phyloP scores from a whole-genome alignment of 2,329 filamentous ascomycete species.

The Emmonsiellopsis sp. region DNA sequence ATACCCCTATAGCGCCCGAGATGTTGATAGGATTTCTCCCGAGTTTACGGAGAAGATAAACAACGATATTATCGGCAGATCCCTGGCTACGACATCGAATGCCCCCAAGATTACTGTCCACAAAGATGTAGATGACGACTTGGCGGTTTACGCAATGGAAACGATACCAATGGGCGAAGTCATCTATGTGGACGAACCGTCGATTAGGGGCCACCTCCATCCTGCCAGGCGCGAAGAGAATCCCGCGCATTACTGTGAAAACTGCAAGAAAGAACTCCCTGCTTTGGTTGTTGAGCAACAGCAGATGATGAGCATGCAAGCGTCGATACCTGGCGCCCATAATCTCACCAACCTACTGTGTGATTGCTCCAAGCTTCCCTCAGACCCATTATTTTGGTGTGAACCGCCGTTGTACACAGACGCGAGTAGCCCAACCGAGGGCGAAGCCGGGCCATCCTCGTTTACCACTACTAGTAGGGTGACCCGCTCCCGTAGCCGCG shows the following conservation, averaged over 20 bases:
- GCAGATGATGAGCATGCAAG: not conserved
- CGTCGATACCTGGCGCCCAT: not conserved
- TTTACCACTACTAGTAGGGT: not conserved
- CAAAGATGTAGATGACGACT: not conserved
- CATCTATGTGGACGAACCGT: slow-evolving; percentile 26
- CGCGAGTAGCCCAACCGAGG: not conserved
- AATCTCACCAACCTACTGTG: not conserved
- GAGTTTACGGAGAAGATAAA: slow-evolving; percentile 16
- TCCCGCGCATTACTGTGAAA: slow-evolving; percentile 17
- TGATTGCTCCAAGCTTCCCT: not conserved
- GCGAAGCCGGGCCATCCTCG: not conserved
- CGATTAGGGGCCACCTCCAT: slow-evolving; percentile 24
- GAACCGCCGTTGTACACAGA: not conserved
- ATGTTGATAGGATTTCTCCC: slow-evolving; percentile 13
- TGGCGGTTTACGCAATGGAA: slow-evolving; percentile 21
- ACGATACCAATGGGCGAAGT: slow-evolving; percentile 17
- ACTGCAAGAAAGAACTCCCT: slow-evolving; percentile 15
- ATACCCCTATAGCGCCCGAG: slow-evolving; percentile 21
- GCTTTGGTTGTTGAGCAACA: not conserved
- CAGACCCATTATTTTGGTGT: slow-evolving; percentile 6
- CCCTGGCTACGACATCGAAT: slow-evolving; percentile 7
- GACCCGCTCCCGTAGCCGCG: not conserved
- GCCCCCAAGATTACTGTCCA: slow-evolving; percentile 7
- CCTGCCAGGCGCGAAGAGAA: slow-evolving; percentile 4
- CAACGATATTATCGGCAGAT: slow-evolving; percentile 14